phyloP scores from a whole-genome alignment of 768 basidiomycete species.

The Terana coerulea region DNA sequence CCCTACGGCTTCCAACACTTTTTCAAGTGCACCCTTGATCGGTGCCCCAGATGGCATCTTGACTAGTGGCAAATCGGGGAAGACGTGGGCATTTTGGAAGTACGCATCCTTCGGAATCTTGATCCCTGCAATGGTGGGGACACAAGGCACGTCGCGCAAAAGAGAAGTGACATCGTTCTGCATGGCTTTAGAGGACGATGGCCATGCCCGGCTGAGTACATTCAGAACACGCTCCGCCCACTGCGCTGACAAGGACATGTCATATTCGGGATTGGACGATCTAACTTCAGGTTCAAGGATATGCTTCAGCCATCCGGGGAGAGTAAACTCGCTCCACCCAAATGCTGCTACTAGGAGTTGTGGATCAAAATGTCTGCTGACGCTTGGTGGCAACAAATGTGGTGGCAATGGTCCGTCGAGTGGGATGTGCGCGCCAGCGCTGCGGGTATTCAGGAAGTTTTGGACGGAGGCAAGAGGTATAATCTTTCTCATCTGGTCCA shows the following conservation, averaged over 20 bases:
- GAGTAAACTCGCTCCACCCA: conserved; percentile 73
- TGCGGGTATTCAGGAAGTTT: conserved; percentile 66
- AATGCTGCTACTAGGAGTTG: conserved; percentile 52
- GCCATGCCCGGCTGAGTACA: conserved; percentile 70
- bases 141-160: conserved; percentile 41
- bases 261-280: conserved; percentile 44
- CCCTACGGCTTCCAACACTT: conserved; percentile 66
- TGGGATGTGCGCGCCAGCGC: conserved; percentile 55
- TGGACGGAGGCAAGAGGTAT: conserved; percentile 67
- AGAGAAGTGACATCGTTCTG: conserved; percentile 40
- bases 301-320: conserved; percentile 73
- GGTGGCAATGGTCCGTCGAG: conserved; percentile 72
- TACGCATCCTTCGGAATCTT: conserved; percentile 71
- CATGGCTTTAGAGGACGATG: conserved; percentile 47
- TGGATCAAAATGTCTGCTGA: conserved; percentile 58
- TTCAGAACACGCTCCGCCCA: conserved; percentile 82
- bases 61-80: conserved; percentile 84
- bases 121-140: conserved; percentile 63
- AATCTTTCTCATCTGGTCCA: conserved; percentile 46
- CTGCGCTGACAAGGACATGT: conserved; percentile 57
- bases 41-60: conserved; percentile 57
- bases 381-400: conserved; percentile 61
- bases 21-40: conserved; percentile 72
- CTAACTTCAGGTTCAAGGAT: conserved; percentile 47
- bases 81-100: conserved; percentile 82